Conservation (phyloP, 2,329 filamentous ascomycete genomes). For the Malbranchea cinnamomea region DNA sequence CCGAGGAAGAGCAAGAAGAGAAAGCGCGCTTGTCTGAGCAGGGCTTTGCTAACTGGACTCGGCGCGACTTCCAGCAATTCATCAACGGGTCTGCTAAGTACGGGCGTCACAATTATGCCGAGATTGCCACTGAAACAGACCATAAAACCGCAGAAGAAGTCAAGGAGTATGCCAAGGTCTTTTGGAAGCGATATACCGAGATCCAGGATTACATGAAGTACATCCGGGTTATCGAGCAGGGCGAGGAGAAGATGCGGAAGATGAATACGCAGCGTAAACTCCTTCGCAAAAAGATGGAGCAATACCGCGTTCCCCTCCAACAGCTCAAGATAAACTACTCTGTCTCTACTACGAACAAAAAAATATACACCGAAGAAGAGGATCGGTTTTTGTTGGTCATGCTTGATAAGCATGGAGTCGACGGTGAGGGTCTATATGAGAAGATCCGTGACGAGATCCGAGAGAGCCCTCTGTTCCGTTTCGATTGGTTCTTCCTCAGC, state of each 20-base stretch:
- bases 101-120: constrained; percentile 70
- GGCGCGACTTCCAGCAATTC: constrained; percentile 95
- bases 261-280: constrained; percentile 87
- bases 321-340: constrained; percentile 99
- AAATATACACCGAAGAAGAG: constrained; percentile 97
- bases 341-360: constrained; percentile 98
- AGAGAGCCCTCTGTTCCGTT: constrained; percentile 85
- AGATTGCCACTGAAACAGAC: constrained; percentile 79
- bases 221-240: constrained; percentile 76
- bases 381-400: constrained; percentile 90
- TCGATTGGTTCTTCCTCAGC: constrained; percentile 98
- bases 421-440: constrained; percentile 80
- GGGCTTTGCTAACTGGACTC: constrained; percentile 91
- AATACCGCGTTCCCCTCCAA: constrained; percentile 93
- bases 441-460: constrained; percentile 94
- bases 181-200: constrained; percentile 90
- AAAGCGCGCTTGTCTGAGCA: constrained; percentile 69
- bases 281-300: constrained; percentile 84
- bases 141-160: constrained; percentile 77
- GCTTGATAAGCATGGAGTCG: constrained; percentile 81
- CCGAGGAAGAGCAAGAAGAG: constrained; percentile 75
- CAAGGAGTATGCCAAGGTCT: constrained; percentile 81
- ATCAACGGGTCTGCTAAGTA: constrained; percentile 90
- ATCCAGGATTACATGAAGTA: constrained; percentile 82
- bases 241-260: constrained; percentile 77